Percentiles rank a stretch among this genome's conserved stretches.
Evolutionary conservation across 805 yeast species (phyloP).

Genomic region (Teunomyces atbi): DNA sequence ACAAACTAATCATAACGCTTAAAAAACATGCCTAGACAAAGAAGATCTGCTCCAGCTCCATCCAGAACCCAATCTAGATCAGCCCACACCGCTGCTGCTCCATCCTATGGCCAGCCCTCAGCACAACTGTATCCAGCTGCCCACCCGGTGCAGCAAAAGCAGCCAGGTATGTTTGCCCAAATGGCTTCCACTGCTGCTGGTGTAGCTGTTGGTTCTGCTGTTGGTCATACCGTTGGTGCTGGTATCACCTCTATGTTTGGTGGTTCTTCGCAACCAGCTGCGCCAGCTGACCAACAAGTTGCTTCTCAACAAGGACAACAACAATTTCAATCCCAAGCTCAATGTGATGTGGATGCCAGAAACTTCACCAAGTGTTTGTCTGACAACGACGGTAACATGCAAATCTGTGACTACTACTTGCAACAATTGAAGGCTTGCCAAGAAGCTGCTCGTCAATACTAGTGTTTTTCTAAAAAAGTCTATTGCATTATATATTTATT

Average conservation of each 20-base stretch:
- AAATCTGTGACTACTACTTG: slow-evolving; percentile 92
- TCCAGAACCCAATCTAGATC: slow-evolving; percentile 55
- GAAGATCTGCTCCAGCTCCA: slow-evolving; percentile 50
- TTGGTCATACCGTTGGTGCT: slow-evolving; percentile 96
- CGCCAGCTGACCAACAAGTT: slow-evolving; percentile 49
- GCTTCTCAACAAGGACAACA: slow-evolving; percentile 36
- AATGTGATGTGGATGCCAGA: slow-evolving; percentile 92
- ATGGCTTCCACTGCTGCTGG: slow-evolving; percentile 99
- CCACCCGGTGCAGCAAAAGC: slow-evolving; percentile 50
- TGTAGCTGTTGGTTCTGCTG: slow-evolving; percentile 97
- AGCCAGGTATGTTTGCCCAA: slow-evolving; percentile 89
- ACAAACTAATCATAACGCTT: not conserved
- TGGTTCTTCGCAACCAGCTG: slow-evolving; percentile 49
- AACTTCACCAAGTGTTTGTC: slow-evolving; percentile 93
- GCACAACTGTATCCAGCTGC: slow-evolving; percentile 34
- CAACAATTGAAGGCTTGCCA: slow-evolving; percentile 98
- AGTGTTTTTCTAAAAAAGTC: slow-evolving; percentile 16
- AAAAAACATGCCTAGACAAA: slow-evolving; percentile 48
- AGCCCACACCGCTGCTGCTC: slow-evolving; percentile 75
- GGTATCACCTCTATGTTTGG: slow-evolving; percentile 89
- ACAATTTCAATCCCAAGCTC: slow-evolving; percentile 37
- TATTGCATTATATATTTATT: slow-evolving; percentile 3
- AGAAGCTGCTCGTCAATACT: slow-evolving; percentile 84
- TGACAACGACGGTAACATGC: slow-evolving; percentile 93
- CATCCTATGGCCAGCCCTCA: slow-evolving; percentile 18